A percentile compares a stretch with the other conserved stretches of the same genome.
Evolutionary conservation across 2,329 filamentous ascomycete species (phyloP).

Genomic region (Aspergillus texensis): DNA sequence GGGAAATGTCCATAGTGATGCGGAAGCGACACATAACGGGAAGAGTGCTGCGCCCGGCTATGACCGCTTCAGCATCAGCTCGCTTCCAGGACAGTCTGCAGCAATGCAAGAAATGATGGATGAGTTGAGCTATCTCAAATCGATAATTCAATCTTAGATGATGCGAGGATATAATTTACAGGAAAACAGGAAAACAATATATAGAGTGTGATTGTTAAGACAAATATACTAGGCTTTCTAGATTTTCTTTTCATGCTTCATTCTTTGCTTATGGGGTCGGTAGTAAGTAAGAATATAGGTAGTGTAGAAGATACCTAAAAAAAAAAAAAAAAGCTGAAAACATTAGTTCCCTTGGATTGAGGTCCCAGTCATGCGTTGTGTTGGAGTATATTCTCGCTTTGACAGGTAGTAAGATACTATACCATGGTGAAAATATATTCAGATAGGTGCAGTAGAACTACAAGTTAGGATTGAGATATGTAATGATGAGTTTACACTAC

Average conservation of each 20-base stretch:
- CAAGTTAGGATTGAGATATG: neutral
- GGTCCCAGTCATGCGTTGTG: neutral
- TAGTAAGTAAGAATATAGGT: neutral
- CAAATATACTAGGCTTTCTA: neutral
- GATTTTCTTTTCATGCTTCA: neutral
- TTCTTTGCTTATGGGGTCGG: neutral
- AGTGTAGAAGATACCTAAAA: neutral
- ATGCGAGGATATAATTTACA: conserved; percentile 17
- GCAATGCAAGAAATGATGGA: conserved; percentile 54
- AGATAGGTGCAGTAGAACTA: neutral
- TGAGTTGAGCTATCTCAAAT: conserved; percentile 55
- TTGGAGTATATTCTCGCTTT: neutral
- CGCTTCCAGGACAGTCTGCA: conserved; percentile 32
- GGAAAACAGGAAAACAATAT: neutral
- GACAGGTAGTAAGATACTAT: no score
- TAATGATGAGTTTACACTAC: neutral
- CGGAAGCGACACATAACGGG: neutral
- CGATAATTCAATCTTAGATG: conserved; percentile 44
- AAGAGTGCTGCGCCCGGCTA: conserved; percentile 1
- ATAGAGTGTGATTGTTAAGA: neutral
- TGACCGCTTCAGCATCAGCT: conserved; percentile 21
- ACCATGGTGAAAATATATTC: no score
- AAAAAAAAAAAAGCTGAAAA: neutral
- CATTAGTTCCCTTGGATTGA: neutral
- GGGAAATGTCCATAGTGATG: conserved; percentile 14